phyloP scores from a whole-genome alignment of 2,329 filamentous ascomycete genomes.

The Elsinoe necatrix region DNA sequence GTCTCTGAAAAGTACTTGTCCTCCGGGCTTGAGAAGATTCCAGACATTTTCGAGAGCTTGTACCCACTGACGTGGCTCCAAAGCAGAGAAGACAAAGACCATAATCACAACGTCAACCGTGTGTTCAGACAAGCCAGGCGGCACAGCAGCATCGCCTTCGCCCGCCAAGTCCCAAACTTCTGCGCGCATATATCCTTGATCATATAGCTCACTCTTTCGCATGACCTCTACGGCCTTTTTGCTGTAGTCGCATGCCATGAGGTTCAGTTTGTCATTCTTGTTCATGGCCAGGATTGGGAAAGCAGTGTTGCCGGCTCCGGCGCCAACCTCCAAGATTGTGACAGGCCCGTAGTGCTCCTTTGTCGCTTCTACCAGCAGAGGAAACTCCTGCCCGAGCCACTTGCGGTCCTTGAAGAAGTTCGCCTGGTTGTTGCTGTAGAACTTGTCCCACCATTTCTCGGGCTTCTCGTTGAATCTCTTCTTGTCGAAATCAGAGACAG shows the following conservation, averaged over 20 bases:
- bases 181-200: conserved; percentile 61
- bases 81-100: conserved; percentile 94
- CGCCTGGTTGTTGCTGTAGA: conserved; percentile 94
- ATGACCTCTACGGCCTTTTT: conserved; percentile 93
- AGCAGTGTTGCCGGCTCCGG: conserved; percentile 91
- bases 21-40: conserved; percentile 78
- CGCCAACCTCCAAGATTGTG: conserved; percentile 80
- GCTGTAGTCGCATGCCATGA: conserved; percentile 95
- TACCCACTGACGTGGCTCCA: conserved; percentile 77
- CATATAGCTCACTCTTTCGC: conserved; percentile 68
- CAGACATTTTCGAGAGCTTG: conserved; percentile 74
- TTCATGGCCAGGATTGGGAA: conserved; percentile 84
- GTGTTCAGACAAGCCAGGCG: conserved; percentile 66
- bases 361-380: conserved; percentile 70
- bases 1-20: conserved; percentile 90
- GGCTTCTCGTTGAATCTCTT: conserved; percentile 81
- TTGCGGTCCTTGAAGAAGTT: conserved; percentile 99
- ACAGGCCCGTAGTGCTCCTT: conserved; percentile 58
- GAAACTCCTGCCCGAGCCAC: conserved; percentile 95
- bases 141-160: conserved; percentile 45
- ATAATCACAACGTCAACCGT: conserved; percentile 86
- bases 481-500: conserved; percentile 90
- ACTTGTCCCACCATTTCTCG: conserved; percentile 95
- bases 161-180: conserved; percentile 90
- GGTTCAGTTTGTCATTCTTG: conserved; percentile 68